phyloP scores from a whole-genome alignment of 2,329 filamentous ascomycete genomes.

The Aspergillus sp. region DNA sequence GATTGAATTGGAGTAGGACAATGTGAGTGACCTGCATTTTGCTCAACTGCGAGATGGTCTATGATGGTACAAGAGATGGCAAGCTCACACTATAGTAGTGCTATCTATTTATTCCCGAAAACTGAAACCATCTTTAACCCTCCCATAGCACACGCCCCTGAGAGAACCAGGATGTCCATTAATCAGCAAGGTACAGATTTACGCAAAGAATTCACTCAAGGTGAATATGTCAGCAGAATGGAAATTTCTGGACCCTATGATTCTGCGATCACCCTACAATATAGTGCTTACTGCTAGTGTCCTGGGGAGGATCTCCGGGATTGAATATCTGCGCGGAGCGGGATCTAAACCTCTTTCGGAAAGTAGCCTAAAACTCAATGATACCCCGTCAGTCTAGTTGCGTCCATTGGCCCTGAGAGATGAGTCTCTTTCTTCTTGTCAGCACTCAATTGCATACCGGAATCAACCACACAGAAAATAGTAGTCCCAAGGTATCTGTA shows the following conservation, averaged over 20 bases:
- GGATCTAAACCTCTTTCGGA: not conserved
- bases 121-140: not conserved
- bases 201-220: not conserved
- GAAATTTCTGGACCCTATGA: not conserved
- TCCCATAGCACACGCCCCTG: too few species aligned
- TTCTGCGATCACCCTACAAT: not conserved
- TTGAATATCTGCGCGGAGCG: not conserved
- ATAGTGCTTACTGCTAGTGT: too few species aligned
- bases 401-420: not conserved
- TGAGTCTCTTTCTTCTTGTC: not conserved
- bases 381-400: too few species aligned
- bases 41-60: not conserved
- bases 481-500: too few species aligned
- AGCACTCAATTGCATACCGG: not conserved
- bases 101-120: not conserved
- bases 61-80: too few species aligned
- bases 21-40: slow-evolving; percentile 5
- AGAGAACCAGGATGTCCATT: not conserved
- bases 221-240: not conserved
- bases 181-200: not conserved
- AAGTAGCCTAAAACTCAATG: not conserved
- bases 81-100: not conserved
- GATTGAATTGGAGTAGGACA: not conserved
- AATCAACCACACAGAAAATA: too few species aligned
- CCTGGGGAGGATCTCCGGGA: not conserved